Evolutionary conservation across 1,284 basidiomycete species (phyloP).

Genomic region (Pseudozyma tsukubaensis): DNA sequence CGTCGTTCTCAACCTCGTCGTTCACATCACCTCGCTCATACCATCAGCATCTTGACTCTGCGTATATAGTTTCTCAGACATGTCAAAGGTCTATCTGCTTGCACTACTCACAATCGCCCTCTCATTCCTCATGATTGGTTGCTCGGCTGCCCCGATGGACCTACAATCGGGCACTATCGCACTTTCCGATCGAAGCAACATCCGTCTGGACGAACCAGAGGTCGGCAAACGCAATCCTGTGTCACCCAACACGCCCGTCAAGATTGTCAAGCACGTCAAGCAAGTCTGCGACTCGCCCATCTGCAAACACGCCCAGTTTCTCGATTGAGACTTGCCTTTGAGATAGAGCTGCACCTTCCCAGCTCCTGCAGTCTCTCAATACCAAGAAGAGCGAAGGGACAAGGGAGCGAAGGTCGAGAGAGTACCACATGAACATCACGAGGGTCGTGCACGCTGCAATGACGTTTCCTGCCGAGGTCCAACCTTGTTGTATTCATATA

Average conservation of each 20-base stretch:
- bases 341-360: neutral
- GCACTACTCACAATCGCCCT: neutral
- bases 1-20: too few relatives aligned
- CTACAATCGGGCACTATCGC: neutral
- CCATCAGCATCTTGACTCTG: neutral
- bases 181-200: neutral
- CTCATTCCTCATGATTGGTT: neutral
- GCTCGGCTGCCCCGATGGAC: neutral
- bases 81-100: neutral
- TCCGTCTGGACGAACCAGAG: neutral
- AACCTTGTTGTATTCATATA: too few relatives aligned
- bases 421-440: too few relatives aligned
- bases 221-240: conserved; percentile 1
- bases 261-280: conserved; percentile 34
- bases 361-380: neutral
- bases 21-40: neutral
- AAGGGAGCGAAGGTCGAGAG: too few relatives aligned
- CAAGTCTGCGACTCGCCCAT: conserved; percentile 22
- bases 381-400: neutral
- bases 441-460: neutral
- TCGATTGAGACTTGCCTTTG: conserved; percentile 3
- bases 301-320: conserved; percentile 41
- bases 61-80: neutral
- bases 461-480: conserved; percentile 13
- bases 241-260: neutral